phyloP scores from a whole-genome alignment of 495 filamentous ascomycete genomes.

The Hypoxylon lienhwacheense region DNA sequence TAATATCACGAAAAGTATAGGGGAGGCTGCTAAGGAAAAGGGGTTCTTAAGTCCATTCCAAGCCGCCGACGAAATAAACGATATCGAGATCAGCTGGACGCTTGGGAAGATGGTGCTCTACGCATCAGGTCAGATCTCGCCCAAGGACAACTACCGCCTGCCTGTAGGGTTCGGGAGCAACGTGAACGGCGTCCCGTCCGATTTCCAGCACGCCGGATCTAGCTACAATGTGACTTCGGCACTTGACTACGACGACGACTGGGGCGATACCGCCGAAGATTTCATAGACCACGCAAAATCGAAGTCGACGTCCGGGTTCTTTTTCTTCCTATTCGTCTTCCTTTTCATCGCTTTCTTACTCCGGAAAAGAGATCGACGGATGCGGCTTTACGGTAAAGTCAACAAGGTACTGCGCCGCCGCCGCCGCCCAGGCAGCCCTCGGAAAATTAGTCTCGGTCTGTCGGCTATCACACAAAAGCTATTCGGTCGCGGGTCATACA shows the following conservation, averaged over 20 bases:
- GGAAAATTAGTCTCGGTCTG: conserved; percentile 57
- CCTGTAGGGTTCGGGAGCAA: conserved; percentile 95
- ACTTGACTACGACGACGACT: conserved; percentile 61
- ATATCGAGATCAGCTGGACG: conserved; percentile 97
- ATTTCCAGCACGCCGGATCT: conserved; percentile 85
- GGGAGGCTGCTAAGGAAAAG: conserved; percentile 70
- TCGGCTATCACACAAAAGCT: conserved; percentile 61
- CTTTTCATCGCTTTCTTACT: conserved; percentile 63
- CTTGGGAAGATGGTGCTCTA: conserved; percentile 98
- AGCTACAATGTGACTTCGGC: conserved; percentile 53
- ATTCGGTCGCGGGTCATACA: conserved; percentile 50
- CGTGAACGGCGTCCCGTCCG: conserved; percentile 59
- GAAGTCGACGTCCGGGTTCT: conserved; percentile 74
- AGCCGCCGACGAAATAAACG: conserved; percentile 88
- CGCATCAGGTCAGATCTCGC: conserved; percentile 81
- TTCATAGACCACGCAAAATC: conserved; percentile 65
- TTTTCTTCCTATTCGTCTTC: conserved; percentile 66
- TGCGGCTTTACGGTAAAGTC: conserved; percentile 63
- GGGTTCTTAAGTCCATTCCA: conserved; percentile 89
- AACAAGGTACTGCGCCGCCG: conserved; percentile 54
- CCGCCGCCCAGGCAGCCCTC: conserved; percentile 55
- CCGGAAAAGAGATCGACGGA: conserved; percentile 68
- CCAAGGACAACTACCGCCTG: conserved; percentile 55
- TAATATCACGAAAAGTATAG: conserved; percentile 75
- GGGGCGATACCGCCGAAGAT: conserved; percentile 62